Base-by-base conservation (phyloP, 805 yeast species). In the Sungouiozyma ichnusensis region DNA sequence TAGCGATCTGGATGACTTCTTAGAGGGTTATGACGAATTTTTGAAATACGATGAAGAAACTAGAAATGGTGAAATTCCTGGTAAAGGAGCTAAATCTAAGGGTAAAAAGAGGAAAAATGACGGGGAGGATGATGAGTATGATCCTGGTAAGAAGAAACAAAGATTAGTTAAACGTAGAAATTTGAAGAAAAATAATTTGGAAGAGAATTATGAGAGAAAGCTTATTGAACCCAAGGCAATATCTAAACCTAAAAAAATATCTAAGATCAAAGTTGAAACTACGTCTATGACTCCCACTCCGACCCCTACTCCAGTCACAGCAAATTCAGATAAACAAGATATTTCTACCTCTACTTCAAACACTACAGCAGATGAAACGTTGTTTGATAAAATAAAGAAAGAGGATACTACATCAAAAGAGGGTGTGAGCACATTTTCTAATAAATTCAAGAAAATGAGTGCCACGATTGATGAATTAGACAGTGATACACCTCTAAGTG, bases 1-100 rank as follows among this genome's bases (percentile, higher is more conserved):
- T 45, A 71, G 62, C 36, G 98, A 92, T 59, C 69, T 92, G 50
- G 94, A 86, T 43, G 79, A 65, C 0, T 90, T 92, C 60, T 55
- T 75, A 45, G 67, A 51, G 7, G 72, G 72, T 9, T 92, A 90
- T 80, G 72, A 78, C 1, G 65, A 71, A 43, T 87, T 85, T 60
- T 63, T 85, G 55, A 69, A 67, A 24, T 74, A 70, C 9, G 96
- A 88, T 58, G 73, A 71, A 42, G 73, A 72, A 44, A 73, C 72
- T 44, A 74, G 86, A 47, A 67, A 70, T 31, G 68, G 72, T 31
- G 58, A 74, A 42, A 60, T 69, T n/a, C 65, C 73, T 3, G 66
- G 65, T 44, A 72, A 68, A 37, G 66, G 73, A 16, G 63, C 67
- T 31, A 70, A 65, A 46, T 66, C 65, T 41, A 65, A 66, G 44